A percentile compares a stretch with the other conserved stretches of the same genome.
Evolutionary conservation across 805 yeast genomes (phyloP).

Genomic region (Debaryomyces hansenii): DNA sequence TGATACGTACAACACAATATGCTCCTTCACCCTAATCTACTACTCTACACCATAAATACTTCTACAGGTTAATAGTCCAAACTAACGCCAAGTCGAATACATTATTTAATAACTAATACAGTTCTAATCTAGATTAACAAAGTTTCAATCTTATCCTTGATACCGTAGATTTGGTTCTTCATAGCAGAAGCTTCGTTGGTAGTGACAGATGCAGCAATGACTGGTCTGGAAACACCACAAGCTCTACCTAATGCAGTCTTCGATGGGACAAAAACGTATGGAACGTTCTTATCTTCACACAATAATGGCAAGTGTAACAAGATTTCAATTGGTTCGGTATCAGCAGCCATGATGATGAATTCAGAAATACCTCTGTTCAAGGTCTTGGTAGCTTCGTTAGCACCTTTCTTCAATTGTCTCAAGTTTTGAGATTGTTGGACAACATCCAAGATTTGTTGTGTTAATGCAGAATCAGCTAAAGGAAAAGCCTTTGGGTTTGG

Average conservation of each 20-base stretch:
- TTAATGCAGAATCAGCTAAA: conserved; percentile 90
- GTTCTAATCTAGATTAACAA: conserved; percentile 66
- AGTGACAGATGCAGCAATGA: conserved; percentile 97
- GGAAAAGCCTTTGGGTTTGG: conserved; percentile 99
- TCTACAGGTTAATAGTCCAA: too few species aligned
- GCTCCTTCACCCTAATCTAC: too few species aligned
- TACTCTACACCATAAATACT: too few species aligned
- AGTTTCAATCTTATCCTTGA: conserved; percentile 99
- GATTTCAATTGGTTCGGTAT: conserved; percentile 98
- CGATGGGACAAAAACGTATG: conserved; percentile 98
- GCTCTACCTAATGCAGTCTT: conserved; percentile 99
- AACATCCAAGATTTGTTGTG: conserved; percentile 96
- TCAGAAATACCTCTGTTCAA: conserved; percentile 99
- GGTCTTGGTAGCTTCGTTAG: conserved; percentile 99
- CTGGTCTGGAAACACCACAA: conserved; percentile 99
- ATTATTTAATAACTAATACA: neutral
- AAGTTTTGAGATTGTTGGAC: conserved; percentile 97
- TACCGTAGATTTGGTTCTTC: conserved; percentile 94
- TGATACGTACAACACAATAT: too few species aligned
- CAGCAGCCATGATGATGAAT: conserved; percentile 99
- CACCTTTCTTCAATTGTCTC: conserved; percentile 99
- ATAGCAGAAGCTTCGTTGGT: conserved; percentile 97
- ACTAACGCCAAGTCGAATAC: neutral
- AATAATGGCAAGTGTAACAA: conserved; percentile 94
- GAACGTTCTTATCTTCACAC: conserved; percentile 99